Base-by-base conservation (phyloP, 495 filamentous ascomycete species). In the Poronia punctata region DNA sequence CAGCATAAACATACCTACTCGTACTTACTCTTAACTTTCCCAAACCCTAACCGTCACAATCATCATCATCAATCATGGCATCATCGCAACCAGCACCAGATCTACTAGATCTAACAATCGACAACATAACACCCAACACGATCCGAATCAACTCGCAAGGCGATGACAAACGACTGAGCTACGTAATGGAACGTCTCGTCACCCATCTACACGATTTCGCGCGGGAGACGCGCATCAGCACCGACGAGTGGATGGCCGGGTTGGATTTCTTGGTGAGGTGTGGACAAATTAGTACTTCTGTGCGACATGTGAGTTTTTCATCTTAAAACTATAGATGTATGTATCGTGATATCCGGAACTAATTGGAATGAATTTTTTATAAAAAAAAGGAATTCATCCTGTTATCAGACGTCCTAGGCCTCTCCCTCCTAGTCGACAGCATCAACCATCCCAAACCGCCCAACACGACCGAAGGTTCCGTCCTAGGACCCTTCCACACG, bases 401-500 rank as follows among this genome's bases (percentile, higher is more conserved):
- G 38, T 86, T 95, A 50, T 92, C 84, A 38, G 89, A 96, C 67
- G 72, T 89, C 41, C 76, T 95, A 29, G 89, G 89, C 41, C 80
- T 96, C 29, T 94, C 88, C 20, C 73, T 93, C 39, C 79, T 95
- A 6, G 84, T 95, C 43, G 88, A 95, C 66, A 77, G 72, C 47
- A 93, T 95, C 68, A 86, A 90, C 66, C 88, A 95, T 66, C 89
- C 89, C 43, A 94, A 88, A 57, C 86, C 84, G 0, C 55, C 77
- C 0, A 59, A 62, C 26, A 74, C 76, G 30, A 96, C 88, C 11
- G 88, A 95, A 60, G 86, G 88, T 34, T 88, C 88, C 3, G 85
- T 96, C 20, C 76, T 95, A 0, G 89, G 89, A 0, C 89, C 89
- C 30, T 96, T 95, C 72, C 88, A 96, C 70, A 90, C 87, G 2